phyloP scores from a whole-genome alignment of 371 early-diverging fungal species.

The Apophysomyces elegans region DNA sequence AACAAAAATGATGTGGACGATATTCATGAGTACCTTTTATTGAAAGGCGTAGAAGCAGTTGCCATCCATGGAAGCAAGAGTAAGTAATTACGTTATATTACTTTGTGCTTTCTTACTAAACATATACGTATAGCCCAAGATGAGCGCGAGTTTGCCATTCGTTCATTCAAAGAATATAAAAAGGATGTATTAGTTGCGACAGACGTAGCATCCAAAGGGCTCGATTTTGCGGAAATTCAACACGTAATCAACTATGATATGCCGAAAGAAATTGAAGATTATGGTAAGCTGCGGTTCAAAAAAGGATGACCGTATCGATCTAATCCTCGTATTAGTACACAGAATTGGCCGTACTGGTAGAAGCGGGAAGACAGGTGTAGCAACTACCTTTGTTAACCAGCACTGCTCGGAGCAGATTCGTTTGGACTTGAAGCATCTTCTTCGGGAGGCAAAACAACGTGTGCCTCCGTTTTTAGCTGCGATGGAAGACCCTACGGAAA shows the following conservation, averaged over 20 bases:
- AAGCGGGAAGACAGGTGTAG: conserved; percentile 94
- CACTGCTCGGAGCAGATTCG: conserved; percentile 86
- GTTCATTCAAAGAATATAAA: conserved; percentile 78
- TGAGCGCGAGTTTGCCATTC: conserved; percentile 82
- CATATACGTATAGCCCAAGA: conserved; percentile 61
- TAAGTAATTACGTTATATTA: conserved; percentile 34
- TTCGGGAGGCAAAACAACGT: conserved; percentile 91
- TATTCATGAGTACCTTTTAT: conserved; percentile 91
- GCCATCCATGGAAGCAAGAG: conserved; percentile 96
- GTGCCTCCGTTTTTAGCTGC: conserved; percentile 89
- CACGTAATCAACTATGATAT: conserved; percentile 96
- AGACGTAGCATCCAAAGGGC: conserved; percentile 90
- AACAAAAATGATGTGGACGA: conserved; percentile 99
- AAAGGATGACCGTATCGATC: neutral
- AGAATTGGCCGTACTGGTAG: conserved; percentile 99
- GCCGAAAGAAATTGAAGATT: conserved; percentile 97
- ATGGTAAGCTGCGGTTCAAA: conserved; percentile 51
- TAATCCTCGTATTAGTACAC: conserved; percentile 67
- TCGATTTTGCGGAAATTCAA: conserved; percentile 93
- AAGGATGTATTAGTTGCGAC: conserved; percentile 93
- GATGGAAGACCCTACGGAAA: conserved; percentile 88
- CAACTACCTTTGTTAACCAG: conserved; percentile 95
- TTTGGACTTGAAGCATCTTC: conserved; percentile 90
- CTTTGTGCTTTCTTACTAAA: neutral
- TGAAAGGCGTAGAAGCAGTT: conserved; percentile 93